Percentiles rank a stretch among this genome's conserved stretches.
phyloP scores from a whole-genome alignment of 208 protist genomes.

The Tritrichomonas foetus region DNA sequence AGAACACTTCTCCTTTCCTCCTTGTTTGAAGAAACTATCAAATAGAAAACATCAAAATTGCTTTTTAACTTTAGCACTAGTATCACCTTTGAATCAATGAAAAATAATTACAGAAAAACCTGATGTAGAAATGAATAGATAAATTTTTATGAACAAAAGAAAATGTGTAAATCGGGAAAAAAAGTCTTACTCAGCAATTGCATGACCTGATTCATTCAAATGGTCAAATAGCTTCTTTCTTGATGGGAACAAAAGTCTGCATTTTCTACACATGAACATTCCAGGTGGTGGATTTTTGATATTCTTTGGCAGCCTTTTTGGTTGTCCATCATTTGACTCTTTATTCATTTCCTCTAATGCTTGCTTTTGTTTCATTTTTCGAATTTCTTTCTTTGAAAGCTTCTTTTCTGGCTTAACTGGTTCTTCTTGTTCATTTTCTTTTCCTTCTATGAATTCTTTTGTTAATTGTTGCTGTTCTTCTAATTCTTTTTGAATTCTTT shows the following conservation, averaged over 20 bases:
- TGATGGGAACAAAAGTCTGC: neutral
- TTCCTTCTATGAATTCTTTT: neutral
- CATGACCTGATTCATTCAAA: neutral
- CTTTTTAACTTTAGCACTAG: no score
- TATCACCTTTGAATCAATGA: no score
- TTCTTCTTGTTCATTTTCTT: neutral
- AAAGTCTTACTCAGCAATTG: neutral
- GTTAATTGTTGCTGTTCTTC: neutral
- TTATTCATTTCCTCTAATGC: neutral
- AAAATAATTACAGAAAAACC: no score
- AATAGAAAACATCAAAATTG: no score
- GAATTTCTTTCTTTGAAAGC: neutral
- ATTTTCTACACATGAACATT: constrained; percentile 38
- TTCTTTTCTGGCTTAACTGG: neutral
- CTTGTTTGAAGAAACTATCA: no score
- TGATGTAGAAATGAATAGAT: no score
- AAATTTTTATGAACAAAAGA: no score
- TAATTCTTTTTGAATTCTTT: neutral
- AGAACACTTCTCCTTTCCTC: no score
- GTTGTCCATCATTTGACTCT: neutral
- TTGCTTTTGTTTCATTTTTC: neutral
- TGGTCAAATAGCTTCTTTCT: neutral
- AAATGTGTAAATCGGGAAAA: neutral
- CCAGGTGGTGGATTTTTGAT: neutral
- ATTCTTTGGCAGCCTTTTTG: neutral